A percentile compares a stretch with the other conserved stretches of the same genome.
These are phyloP conservation scores for Volvox africanus DNA, from an alignment of 139 green algal species.

Conservation along the genomic window DNA sequence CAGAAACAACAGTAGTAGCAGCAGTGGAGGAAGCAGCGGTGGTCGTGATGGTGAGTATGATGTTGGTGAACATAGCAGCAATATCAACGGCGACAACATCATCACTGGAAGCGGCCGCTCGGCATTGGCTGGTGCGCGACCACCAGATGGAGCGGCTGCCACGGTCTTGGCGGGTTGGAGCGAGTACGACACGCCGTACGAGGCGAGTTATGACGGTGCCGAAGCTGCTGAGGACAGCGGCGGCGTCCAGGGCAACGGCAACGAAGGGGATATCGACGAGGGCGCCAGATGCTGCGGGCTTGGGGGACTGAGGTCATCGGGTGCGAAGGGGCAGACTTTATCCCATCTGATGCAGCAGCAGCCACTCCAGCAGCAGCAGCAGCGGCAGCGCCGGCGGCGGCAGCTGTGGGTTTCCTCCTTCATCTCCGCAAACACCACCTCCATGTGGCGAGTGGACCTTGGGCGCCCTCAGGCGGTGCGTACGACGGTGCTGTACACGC, in stretches of 20 bases:
- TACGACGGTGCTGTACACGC: neutral
- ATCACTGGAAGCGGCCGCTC: no score
- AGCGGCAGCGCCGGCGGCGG: neutral
- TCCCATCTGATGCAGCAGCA: neutral
- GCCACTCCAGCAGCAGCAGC: neutral
- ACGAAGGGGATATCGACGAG: neutral
- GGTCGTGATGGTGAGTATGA: no score
- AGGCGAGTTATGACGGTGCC: no score
- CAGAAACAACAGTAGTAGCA: neutral
- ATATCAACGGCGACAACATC: no score
- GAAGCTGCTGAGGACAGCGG: no score
- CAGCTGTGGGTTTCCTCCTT: neutral
- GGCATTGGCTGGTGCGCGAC: no score
- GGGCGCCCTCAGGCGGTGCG: neutral
- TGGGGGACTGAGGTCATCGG: no score
- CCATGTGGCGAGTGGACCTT: slow-evolving; percentile 22
- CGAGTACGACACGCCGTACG: no score
- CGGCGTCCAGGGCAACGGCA: neutral
- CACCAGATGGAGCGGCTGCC: no score
- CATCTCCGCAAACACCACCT: neutral
- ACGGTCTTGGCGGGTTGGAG: no score
- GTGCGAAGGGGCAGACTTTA: neutral
- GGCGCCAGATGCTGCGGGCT: neutral
- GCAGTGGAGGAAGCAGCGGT: neutral
- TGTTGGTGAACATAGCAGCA: no score